A percentile compares a stretch with the other conserved stretches of the same genome.
phyloP scores from a whole-genome alignment of 495 filamentous ascomycete species.

The Ramalina intermedia region DNA sequence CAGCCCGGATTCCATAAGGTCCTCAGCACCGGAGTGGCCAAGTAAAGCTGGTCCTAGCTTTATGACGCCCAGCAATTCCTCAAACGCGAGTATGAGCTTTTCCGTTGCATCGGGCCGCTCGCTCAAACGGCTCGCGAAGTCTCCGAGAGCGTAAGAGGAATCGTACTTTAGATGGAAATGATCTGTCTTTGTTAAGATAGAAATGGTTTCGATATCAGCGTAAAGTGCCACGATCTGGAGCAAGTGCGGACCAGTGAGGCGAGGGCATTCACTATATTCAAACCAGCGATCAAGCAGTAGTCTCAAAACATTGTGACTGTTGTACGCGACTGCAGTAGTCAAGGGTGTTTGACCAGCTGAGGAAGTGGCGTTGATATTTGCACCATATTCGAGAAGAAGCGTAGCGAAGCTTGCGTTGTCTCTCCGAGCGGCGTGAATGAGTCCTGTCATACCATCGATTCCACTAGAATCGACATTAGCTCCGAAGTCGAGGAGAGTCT shows the following conservation, averaged over 20 bases:
- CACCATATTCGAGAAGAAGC: constrained; percentile 6
- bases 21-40: not conserved
- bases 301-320: constrained; percentile 19
- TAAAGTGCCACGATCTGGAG: constrained; percentile 16
- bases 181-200: constrained; percentile 11
- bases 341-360: constrained; percentile 2
- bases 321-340: constrained; percentile 12
- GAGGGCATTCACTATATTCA: constrained; percentile 18
- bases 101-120: constrained; percentile 1
- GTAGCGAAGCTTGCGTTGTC: constrained; percentile 1
- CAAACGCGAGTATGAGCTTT: constrained; percentile 3
- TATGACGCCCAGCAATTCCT: not conserved
- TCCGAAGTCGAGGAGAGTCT: constrained; percentile 20
- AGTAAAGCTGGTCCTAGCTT: not conserved
- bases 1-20: constrained; percentile 2
- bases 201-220: constrained; percentile 17
- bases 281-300: constrained; percentile 18
- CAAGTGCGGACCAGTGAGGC: constrained; percentile 20
- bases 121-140: not conserved
- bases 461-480: constrained; percentile 11
- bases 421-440: constrained; percentile 1
- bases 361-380: constrained; percentile 4
- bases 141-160: not conserved
- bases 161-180: constrained; percentile 2
- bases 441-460: constrained; percentile 1